These are phyloP conservation scores for Psilocybe mexicana DNA, from an alignment of 1,284 basidiomycete species.

Conservation along the genomic window DNA sequence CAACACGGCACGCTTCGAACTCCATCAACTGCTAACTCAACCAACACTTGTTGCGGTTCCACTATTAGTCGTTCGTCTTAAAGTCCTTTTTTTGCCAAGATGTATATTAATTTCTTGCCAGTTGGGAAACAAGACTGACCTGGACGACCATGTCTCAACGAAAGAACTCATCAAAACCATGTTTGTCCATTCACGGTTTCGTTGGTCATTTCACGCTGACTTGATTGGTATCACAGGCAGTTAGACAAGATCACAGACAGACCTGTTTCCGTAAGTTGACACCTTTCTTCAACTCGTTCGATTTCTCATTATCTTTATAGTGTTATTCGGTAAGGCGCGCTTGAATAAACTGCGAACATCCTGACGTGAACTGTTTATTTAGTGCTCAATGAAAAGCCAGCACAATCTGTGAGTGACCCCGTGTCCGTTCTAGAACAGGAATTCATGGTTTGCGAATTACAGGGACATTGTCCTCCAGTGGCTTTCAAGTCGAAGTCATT, in stretches of 20 bases:
- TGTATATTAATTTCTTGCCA: conserved; percentile 26
- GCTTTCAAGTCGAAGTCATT: conserved; percentile 68
- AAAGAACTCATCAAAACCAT: conserved; percentile 86
- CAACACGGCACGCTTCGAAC: conserved; percentile 85
- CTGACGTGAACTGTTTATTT: conserved; percentile 1
- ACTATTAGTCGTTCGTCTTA: conserved; percentile 72
- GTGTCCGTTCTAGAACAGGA: background rate
- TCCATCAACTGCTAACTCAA: conserved; percentile 83
- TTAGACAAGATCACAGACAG: conserved; percentile 82
- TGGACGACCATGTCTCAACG: conserved; percentile 77
- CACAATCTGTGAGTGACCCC: conserved; percentile 75
- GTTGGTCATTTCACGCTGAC: background rate
- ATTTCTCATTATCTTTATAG: conserved; percentile 36
- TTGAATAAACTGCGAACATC: too few relatives aligned
- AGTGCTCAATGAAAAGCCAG: conserved; percentile 94
- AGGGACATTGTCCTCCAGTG: conserved; percentile 78
- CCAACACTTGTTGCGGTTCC: conserved; percentile 80
- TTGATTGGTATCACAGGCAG: conserved; percentile 48
- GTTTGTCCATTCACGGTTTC: conserved; percentile 43
- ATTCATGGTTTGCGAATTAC: conserved; percentile 6
- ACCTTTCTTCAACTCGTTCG: conserved; percentile 16
- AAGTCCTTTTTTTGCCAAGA: background rate
- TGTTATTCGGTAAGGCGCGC: conserved; percentile 67
- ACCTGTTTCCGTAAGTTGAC: conserved; percentile 74
- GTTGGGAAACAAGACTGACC: conserved; percentile 96